A percentile compares a stretch with the other conserved stretches of the same genome.
These are phyloP conservation scores for Claviceps sp. DNA, from an alignment of 2,329 filamentous ascomycete genomes.

Conservation along the genomic window DNA sequence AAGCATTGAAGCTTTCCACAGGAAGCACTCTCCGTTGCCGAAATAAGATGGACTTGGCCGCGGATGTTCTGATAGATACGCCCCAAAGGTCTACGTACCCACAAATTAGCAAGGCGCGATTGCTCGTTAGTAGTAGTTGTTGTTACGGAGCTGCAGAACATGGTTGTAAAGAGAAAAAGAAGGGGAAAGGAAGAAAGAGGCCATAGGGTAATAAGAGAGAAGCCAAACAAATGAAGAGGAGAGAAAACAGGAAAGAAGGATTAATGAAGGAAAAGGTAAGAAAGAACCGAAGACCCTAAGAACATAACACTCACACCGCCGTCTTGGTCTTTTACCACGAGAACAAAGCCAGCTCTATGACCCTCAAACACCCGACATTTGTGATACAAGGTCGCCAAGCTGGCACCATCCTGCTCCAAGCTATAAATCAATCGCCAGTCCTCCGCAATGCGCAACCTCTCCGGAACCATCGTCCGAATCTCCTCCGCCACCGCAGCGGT, in stretches of 20 bases:
- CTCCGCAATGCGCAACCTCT: conserved; percentile 75
- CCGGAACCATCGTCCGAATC: conserved; percentile 76
- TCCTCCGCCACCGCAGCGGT: conserved; percentile 71
- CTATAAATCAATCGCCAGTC: conserved; percentile 81
- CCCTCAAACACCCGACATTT: conserved; percentile 55
- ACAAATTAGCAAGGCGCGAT: background rate
- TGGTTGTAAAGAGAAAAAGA: background rate
- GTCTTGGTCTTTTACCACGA: conserved; percentile 68
- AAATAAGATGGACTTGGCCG: conserved; percentile 76
- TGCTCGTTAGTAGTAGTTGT: background rate
- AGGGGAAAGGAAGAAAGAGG: background rate
- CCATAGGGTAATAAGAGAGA: background rate
- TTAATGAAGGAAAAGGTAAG: background rate
- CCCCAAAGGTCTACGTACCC: conserved; percentile 59
- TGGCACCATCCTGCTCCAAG: conserved; percentile 82
- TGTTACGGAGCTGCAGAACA: background rate
- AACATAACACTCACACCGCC: conserved; percentile 47
- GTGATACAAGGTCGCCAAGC: conserved; percentile 73
- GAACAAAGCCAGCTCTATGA: conserved; percentile 71
- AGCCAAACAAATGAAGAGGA: background rate
- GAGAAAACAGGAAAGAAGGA: background rate
- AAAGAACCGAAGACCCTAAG: no score
- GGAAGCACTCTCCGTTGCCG: conserved; percentile 88
- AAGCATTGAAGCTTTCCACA: conserved; percentile 47
- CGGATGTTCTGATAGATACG: conserved; percentile 83